phyloP scores from a whole-genome alignment of 1,139 yeast species.

The Diutina ranongensis region DNA sequence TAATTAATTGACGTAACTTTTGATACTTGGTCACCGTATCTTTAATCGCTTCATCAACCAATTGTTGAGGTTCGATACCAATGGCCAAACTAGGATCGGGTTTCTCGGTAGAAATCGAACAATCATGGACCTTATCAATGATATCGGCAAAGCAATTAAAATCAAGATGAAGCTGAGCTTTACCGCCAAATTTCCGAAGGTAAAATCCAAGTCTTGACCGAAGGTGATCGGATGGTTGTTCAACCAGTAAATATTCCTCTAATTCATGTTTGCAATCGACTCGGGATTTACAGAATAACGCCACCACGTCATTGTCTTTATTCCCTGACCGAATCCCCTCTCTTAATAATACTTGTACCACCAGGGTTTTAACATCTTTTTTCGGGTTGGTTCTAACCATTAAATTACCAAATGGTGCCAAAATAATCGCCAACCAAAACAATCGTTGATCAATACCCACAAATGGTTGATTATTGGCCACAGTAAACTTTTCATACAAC shows the following conservation, averaged over 20 bases:
- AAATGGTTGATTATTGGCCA: slow-evolving; percentile 6
- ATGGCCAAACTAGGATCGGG: not conserved
- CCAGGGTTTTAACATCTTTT: slow-evolving; percentile 16
- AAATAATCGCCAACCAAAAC: slow-evolving; percentile 37
- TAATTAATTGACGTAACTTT: slow-evolving; percentile 13
- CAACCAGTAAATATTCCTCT: not conserved
- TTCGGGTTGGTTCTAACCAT: slow-evolving; percentile 27
- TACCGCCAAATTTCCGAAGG: slow-evolving; percentile 42
- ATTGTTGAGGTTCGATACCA: not conserved
- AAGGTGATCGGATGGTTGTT: slow-evolving; percentile 9
- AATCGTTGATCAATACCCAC: slow-evolving; percentile 19
- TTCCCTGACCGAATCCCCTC: slow-evolving; percentile 66
- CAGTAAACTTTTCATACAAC: slow-evolving; percentile 9
- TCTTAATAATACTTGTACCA: slow-evolving; percentile 35
- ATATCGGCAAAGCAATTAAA: slow-evolving; percentile 6
- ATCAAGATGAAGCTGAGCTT: slow-evolving; percentile 22
- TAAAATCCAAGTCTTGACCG: slow-evolving; percentile 55
- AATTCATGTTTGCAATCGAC: not conserved
- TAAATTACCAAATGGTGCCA: slow-evolving; percentile 37
- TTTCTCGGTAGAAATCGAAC: not conserved
- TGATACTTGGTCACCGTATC: slow-evolving; percentile 2
- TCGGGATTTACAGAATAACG: not conserved
- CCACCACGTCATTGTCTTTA: slow-evolving; percentile 36
- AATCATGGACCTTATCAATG: not conserved
- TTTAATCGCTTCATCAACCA: slow-evolving; percentile 6